phyloP scores from a whole-genome alignment of 164 flowering plant species.

The Chimonanthus salicifolius region DNA sequence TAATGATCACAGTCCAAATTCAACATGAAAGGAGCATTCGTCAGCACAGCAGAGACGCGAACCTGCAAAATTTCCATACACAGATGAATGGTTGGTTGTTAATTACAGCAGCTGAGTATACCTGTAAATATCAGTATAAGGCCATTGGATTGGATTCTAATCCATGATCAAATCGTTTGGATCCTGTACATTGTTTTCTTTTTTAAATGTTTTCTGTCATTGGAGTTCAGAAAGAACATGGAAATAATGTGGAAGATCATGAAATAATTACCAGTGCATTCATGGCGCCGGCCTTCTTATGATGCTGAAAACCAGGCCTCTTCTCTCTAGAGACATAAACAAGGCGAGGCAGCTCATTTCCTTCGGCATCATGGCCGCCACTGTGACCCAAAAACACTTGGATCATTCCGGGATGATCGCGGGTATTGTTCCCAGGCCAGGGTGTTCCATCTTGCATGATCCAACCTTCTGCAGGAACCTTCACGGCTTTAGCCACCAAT shows the following conservation, averaged over 20 bases:
- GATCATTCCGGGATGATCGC: conserved; percentile 97
- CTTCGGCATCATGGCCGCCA: conserved; percentile 83
- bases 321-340: conserved; percentile 97
- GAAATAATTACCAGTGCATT: conserved; percentile 70
- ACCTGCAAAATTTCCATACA: conserved; percentile 35
- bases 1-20: conserved; percentile 97
- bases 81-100: background rate
- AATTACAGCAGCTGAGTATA: background rate
- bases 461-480: conserved; percentile 89
- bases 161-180: too few species aligned
- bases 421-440: conserved; percentile 96
- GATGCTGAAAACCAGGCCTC: conserved; percentile 95
- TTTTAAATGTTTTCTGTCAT: background rate
- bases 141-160: too few species aligned
- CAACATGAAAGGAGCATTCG: conserved; percentile 94
- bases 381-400: conserved; percentile 92
- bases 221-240: background rate
- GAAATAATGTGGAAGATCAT: background rate
- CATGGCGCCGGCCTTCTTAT: conserved; percentile 99
- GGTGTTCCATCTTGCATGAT: conserved; percentile 98
- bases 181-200: too few species aligned
- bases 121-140: too few species aligned
- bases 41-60: conserved; percentile 90
- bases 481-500: conserved; percentile 71
- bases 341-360: conserved; percentile 88